Evolutionary conservation across 75 land plant species (phyloP).

Genomic region (Cryptomeria japonica): DNA sequence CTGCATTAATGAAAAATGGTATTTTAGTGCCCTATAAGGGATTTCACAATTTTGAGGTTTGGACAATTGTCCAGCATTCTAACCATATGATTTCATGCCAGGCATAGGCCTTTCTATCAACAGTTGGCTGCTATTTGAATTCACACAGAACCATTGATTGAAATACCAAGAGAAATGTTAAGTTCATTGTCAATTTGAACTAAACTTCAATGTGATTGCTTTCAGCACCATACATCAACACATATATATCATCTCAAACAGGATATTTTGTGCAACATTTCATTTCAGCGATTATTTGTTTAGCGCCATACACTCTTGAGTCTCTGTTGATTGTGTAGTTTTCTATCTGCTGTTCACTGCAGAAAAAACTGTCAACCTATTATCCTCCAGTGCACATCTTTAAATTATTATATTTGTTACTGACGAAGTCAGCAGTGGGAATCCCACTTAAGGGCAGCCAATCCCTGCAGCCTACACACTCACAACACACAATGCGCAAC

Average conservation of each 20-base stretch:
- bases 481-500: no score
- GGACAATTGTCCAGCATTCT: background rate
- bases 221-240: background rate
- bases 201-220: background rate
- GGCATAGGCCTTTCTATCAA: background rate
- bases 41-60: background rate
- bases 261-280: background rate
- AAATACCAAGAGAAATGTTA: background rate
- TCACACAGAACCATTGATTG: background rate
- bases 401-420: background rate
- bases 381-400: background rate
- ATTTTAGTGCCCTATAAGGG: background rate
- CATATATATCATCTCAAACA: background rate
- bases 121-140: background rate
- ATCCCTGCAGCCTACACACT: no score
- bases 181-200: background rate
- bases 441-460: no score
- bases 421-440: no score
- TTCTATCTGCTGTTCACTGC: background rate
- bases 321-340: no score
- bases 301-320: background rate
- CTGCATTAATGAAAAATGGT: no score
- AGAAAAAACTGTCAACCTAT: background rate
- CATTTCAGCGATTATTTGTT: background rate
- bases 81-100: background rate